phyloP scores from a whole-genome alignment of 768 basidiomycete genomes.

The Lactarius hengduanensis region DNA sequence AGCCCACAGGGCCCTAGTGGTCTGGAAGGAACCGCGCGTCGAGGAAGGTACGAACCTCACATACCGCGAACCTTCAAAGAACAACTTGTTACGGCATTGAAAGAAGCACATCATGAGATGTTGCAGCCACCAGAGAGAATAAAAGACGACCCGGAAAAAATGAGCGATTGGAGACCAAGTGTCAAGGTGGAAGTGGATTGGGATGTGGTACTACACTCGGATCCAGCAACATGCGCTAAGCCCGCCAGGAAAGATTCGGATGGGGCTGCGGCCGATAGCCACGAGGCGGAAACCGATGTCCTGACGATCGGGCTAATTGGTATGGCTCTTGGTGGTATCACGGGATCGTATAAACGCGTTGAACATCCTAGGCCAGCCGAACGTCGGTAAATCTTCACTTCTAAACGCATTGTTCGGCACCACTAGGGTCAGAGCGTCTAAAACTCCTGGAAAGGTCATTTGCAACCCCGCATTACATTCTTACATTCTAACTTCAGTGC shows the following conservation, averaged over 20 bases:
- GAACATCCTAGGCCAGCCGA: conserved; percentile 71
- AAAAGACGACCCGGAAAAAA: conserved; percentile 43
- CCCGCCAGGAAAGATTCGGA: conserved; percentile 25
- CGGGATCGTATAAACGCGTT: not conserved
- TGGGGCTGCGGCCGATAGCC: conserved; percentile 8
- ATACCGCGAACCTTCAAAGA: conserved; percentile 65
- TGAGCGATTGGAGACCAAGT: conserved; percentile 61
- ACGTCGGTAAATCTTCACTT: conserved; percentile 92
- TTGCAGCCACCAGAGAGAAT: conserved; percentile 65
- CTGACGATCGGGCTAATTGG: conserved; percentile 85
- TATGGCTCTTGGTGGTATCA: conserved; percentile 30
- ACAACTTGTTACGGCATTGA: conserved; percentile 63
- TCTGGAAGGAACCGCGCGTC: conserved; percentile 30
- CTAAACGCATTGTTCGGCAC: conserved; percentile 88
- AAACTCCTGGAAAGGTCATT: conserved; percentile 79
- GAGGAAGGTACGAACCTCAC: conserved; percentile 55
- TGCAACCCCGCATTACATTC: conserved; percentile 8
- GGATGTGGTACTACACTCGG: conserved; percentile 50
- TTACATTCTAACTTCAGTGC: conserved; percentile 2
- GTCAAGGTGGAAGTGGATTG: conserved; percentile 73
- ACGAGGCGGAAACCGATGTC: conserved; percentile 46
- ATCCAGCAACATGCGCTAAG: conserved; percentile 36
- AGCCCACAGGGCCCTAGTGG: conserved; percentile 34
- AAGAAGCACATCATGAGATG: conserved; percentile 62
- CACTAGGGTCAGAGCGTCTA: conserved; percentile 75